Percentiles rank a stretch among this genome's conserved stretches.
phyloP scores from a whole-genome alignment of 2,329 filamentous ascomycete species.

The Xylariaceae sp. region DNA sequence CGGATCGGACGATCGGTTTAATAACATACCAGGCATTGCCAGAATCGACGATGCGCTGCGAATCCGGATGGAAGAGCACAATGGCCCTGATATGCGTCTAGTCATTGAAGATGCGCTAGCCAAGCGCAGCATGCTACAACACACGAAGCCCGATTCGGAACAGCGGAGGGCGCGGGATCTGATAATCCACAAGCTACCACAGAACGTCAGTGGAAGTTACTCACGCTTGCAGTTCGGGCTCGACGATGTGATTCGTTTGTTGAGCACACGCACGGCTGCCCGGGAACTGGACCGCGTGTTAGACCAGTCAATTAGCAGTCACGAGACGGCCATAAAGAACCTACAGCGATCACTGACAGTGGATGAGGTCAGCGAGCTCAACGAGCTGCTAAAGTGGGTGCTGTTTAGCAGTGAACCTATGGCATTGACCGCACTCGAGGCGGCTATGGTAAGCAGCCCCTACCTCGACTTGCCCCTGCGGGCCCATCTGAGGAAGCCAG shows the following conservation, averaged over 20 bases:
- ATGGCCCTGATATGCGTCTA: conserved; percentile 32
- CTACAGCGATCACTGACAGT: conserved; percentile 33
- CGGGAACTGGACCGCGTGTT: conserved; percentile 31
- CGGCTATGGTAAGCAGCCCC: conserved; percentile 35
- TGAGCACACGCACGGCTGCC: conserved; percentile 29
- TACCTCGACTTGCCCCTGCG: neutral
- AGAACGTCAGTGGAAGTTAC: conserved; percentile 31
- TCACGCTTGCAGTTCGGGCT: conserved; percentile 31
- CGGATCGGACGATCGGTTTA: conserved; percentile 25
- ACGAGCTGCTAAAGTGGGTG: conserved; percentile 40
- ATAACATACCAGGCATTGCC: neutral
- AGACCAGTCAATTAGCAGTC: conserved; percentile 33
- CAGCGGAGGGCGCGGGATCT: conserved; percentile 31
- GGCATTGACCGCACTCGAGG: conserved; percentile 32
- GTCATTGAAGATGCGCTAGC: conserved; percentile 31
- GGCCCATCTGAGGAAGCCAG: too few relatives aligned
- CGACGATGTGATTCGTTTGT: conserved; percentile 28
- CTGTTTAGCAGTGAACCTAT: conserved; percentile 24
- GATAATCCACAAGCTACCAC: conserved; percentile 31
- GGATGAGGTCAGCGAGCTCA: conserved; percentile 36
- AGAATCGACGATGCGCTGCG: neutral
- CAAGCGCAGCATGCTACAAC: conserved; percentile 25
- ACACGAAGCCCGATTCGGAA: conserved; percentile 28
- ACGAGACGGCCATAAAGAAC: conserved; percentile 34
- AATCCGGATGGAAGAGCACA: conserved; percentile 32